These are phyloP conservation scores for Pleurotus salmoneostramineus DNA, from an alignment of 768 basidiomycete genomes.

Conservation along the genomic window DNA sequence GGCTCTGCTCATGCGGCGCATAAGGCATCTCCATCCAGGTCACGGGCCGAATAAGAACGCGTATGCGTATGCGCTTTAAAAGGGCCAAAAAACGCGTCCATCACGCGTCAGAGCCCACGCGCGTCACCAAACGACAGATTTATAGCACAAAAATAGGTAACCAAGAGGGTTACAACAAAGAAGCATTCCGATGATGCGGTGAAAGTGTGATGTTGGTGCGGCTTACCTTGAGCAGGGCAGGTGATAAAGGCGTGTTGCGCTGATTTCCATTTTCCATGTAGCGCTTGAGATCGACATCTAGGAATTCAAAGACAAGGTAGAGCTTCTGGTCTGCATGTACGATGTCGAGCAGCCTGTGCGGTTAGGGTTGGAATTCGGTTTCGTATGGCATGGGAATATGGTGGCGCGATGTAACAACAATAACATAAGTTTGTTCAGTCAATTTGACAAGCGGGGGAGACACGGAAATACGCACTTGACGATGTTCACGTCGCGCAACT, in stretches of 20 bases:
- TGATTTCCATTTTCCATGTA: slow-evolving; percentile 91
- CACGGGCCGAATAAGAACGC: too few relatives aligned
- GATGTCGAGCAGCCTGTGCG: slow-evolving; percentile 85
- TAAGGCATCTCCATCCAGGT: neutral
- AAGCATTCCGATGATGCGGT: neutral
- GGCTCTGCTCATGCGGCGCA: neutral
- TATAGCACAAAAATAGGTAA: neutral
- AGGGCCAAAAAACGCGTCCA: slow-evolving; percentile 13
- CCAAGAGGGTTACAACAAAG: neutral
- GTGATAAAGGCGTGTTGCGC: slow-evolving; percentile 65
- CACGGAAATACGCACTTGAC: slow-evolving; percentile 59
- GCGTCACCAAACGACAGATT: slow-evolving; percentile 4
- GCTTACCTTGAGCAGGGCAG: slow-evolving; percentile 78
- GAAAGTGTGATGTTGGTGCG: neutral
- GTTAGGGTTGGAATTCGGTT: slow-evolving; percentile 1
- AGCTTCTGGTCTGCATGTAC: slow-evolving; percentile 96
- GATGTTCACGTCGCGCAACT: slow-evolving; percentile 94
- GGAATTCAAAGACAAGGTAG: slow-evolving; percentile 96
- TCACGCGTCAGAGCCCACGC: slow-evolving; percentile 14
- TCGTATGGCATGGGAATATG: neutral
- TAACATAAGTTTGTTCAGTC: slow-evolving; percentile 8
- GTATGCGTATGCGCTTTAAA: too few relatives aligned
- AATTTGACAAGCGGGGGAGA: neutral
- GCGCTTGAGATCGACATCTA: slow-evolving; percentile 94
- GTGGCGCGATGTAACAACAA: neutral